Conservation (phyloP, 192 early-diverging fungal species). For the Entomortierella chlamydospora region DNA sequence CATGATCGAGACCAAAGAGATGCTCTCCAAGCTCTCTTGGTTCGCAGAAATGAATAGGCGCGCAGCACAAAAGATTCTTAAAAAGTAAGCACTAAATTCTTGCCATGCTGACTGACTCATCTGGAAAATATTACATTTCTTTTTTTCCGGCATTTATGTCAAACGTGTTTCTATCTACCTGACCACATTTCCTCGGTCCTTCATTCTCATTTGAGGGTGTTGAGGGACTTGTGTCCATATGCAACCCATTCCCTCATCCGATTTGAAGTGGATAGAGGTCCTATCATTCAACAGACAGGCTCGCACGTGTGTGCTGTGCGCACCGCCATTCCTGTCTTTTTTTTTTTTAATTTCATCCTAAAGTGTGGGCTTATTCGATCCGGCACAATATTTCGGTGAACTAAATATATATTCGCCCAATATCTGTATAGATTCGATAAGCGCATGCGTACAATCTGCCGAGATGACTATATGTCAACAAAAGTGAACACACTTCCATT, state of each 20-base stretch:
- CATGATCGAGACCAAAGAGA: slow-evolving; percentile 58
- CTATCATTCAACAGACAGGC: background rate
- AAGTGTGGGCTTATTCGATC: too few relatives aligned
- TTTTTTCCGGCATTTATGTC: background rate
- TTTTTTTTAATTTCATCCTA: background rate
- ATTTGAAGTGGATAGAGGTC: background rate
- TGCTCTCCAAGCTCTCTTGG: slow-evolving; percentile 60
- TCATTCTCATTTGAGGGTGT: too few relatives aligned
- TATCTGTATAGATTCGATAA: slow-evolving; percentile 60
- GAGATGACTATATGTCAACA: slow-evolving; percentile 58
- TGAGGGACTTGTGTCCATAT: too few relatives aligned
- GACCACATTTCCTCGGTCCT: background rate
- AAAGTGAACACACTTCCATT: slow-evolving; percentile 62
- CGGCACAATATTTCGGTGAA: too few relatives aligned
- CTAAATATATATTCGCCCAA: too few relatives aligned
- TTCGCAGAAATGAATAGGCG: slow-evolving; percentile 65
- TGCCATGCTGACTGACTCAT: background rate
- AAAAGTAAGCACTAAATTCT: slow-evolving; percentile 65
- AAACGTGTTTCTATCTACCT: background rate
- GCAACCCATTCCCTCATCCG: background rate
- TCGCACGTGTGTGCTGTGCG: slow-evolving; percentile 18
- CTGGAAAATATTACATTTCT: background rate
- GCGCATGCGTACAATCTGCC: slow-evolving; percentile 48
- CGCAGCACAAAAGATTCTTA: slow-evolving; percentile 66
- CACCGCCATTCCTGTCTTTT: background rate